Base-by-base conservation (phyloP, 768 basidiomycete genomes). In the Boletus speciosus region DNA sequence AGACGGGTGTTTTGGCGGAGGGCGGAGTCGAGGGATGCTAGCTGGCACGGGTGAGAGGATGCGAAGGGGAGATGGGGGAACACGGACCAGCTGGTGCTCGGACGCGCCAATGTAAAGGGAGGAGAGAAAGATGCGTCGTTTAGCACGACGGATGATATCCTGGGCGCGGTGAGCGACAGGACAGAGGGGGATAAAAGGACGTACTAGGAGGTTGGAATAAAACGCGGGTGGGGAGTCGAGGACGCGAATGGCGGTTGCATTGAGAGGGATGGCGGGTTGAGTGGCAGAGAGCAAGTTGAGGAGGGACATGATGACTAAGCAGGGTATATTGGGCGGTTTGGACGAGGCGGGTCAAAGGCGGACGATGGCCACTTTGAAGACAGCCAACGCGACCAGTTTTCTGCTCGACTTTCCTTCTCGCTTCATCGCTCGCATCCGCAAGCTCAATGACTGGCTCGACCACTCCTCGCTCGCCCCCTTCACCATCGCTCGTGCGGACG, bases 91-190 rank as follows among this genome's bases (percentile, higher is more conserved):
- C 56, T 90, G 81, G 9, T 74, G 72, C 68, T 97, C 93, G 47
- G 84, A 79, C 11, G 84, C 79, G 12, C 93, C 93, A 50, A 97
- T 84, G 68, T 97, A 97, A 11, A 97, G 74, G 1, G 91, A 91
- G 0, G 96, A 97, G 29, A 99, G 78, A 65, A 95, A 90, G 61
- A 99, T 83, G 52, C 94, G 82, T 47, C 75, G 71, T 52, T 83
- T 81, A 1, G 96, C 96, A n/a, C 81, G 76, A 41, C 74, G 73
- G 49, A 98, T 84, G 78, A 92, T 85, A 54, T 81, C 75, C 93
- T 95, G 62, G 3, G 32, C 0, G 1, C 6, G 50, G n/a, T 19
- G 12, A 29, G 34, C 10, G 2, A 37, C 23, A 10, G 21, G 2
- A 19, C 16, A 5, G 3, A 4, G 16, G 6, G 23, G 6, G 1